Conservation (phyloP, 768 basidiomycete genomes). For the Kwoniella sp. region DNA sequence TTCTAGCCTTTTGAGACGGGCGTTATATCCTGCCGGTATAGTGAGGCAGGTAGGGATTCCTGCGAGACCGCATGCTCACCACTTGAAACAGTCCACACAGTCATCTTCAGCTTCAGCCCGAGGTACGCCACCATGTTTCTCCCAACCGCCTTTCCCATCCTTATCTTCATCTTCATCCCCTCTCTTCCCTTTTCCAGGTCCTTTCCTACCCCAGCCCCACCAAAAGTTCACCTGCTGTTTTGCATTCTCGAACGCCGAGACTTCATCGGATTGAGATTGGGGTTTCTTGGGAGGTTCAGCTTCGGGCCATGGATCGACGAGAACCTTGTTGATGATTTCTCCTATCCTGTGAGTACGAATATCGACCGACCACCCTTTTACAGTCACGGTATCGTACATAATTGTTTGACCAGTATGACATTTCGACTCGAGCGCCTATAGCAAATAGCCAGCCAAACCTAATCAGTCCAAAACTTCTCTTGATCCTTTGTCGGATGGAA, state of each 20-base stretch:
- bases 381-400: constrained; percentile 80
- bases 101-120: constrained; percentile 46
- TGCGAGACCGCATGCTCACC: too few species aligned
- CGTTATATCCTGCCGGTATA: too few species aligned
- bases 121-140: constrained; percentile 53
- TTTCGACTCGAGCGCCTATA: constrained; percentile 52
- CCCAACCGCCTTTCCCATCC: constrained; percentile 40
- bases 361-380: constrained; percentile 76
- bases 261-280: not conserved
- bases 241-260: not conserved
- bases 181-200: constrained; percentile 35
- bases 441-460: not conserved
- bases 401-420: constrained; percentile 86
- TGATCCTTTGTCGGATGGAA: too few species aligned
- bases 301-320: constrained; percentile 69
- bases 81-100: constrained; percentile 55
- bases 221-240: constrained; percentile 7
- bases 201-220: constrained; percentile 54
- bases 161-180: constrained; percentile 39
- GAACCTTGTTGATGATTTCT: constrained; percentile 70
- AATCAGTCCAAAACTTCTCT: not conserved
- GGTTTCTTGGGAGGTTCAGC: constrained; percentile 19
- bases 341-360: constrained; percentile 71
- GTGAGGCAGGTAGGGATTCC: too few species aligned
- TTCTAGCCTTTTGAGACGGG: too few species aligned